Percentiles rank a stretch among this genome's conserved stretches.
phyloP scores from a whole-genome alignment of 371 early-diverging fungal species.

The Paraphysoderma sedebokerense region DNA sequence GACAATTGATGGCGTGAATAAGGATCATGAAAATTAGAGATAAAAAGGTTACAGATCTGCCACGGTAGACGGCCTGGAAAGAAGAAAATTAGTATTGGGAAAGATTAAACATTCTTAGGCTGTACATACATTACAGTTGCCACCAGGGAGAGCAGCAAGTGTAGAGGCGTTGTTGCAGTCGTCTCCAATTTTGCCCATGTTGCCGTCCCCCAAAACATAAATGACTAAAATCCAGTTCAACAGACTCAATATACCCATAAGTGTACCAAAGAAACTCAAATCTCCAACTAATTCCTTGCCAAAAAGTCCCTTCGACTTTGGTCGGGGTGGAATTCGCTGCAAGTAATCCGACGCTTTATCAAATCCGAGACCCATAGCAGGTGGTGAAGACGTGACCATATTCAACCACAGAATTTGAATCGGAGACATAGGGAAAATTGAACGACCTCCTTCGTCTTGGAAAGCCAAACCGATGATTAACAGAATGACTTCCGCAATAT shows the following conservation, averaged over 20 bases:
- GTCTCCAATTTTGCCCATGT: conserved; percentile 27
- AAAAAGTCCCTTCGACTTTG: conserved; percentile 43
- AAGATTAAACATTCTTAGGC: neutral
- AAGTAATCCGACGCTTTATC: too few relatives aligned
- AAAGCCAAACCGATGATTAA: conserved; percentile 51
- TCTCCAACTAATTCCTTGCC: conserved; percentile 40
- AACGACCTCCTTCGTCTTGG: conserved; percentile 28
- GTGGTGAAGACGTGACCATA: conserved; percentile 56
- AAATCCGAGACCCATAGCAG: conserved; percentile 64
- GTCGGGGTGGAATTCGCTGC: conserved; percentile 3
- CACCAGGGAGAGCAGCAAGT: conserved; percentile 1
- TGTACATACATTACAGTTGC: too few relatives aligned
- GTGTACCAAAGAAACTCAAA: conserved; percentile 53
- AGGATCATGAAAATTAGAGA: conserved; percentile 42
- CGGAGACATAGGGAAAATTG: conserved; percentile 59
- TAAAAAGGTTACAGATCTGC: conserved; percentile 50
- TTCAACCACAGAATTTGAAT: conserved; percentile 80
- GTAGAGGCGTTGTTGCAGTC: conserved; percentile 33
- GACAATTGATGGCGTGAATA: conserved; percentile 53
- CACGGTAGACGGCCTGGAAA: conserved; percentile 50
- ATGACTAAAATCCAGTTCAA: conserved; percentile 46
- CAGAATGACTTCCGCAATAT: conserved; percentile 47
- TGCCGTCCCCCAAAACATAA: conserved; percentile 36
- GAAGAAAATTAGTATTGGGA: too few relatives aligned
- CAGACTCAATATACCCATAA: conserved; percentile 43